A percentile compares a stretch with the other conserved stretches of the same genome.
phyloP scores from a whole-genome alignment of 306 rosid genomes.

The Cicer yamashitae region DNA sequence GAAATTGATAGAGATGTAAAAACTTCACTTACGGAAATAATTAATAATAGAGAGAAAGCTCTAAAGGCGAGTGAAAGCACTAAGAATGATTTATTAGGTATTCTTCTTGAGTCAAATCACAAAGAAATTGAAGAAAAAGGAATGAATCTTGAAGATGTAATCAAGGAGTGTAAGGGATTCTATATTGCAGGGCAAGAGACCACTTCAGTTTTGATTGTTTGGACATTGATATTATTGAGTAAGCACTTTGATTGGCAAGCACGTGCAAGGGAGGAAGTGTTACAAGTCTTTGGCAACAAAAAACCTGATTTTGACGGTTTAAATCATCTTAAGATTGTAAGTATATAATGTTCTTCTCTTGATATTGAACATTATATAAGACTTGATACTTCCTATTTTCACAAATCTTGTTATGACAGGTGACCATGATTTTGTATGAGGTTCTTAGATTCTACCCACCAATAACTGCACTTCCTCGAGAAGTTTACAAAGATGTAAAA shows the following conservation, averaged over 20 bases:
- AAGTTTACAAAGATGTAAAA: not conserved
- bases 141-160: conserved; percentile 24
- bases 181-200: not conserved
- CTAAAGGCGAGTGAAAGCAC: conserved; percentile 45
- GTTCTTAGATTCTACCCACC: conserved; percentile 10
- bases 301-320: conserved; percentile 1
- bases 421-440: conserved; percentile 3
- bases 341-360: not conserved
- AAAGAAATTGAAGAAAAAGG: not conserved
- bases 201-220: not conserved
- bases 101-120: not conserved
- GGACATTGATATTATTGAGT: conserved; percentile 3
- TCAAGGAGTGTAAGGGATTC: not conserved
- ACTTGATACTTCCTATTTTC: not conserved
- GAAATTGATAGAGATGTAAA: conserved; percentile 18
- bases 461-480: not conserved
- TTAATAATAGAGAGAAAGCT: conserved; percentile 46
- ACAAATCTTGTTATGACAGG: not conserved
- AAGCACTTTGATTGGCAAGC: not conserved
- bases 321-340: conserved; percentile 2
- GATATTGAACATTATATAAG: not conserved
- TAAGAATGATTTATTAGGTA: not conserved
- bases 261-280: conserved; percentile 2
- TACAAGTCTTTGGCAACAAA: not conserved
- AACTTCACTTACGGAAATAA: conserved; percentile 36